These are phyloP conservation scores for Closterium sp. DNA, from an alignment of 139 green algal species.

Conservation along the genomic window DNA sequence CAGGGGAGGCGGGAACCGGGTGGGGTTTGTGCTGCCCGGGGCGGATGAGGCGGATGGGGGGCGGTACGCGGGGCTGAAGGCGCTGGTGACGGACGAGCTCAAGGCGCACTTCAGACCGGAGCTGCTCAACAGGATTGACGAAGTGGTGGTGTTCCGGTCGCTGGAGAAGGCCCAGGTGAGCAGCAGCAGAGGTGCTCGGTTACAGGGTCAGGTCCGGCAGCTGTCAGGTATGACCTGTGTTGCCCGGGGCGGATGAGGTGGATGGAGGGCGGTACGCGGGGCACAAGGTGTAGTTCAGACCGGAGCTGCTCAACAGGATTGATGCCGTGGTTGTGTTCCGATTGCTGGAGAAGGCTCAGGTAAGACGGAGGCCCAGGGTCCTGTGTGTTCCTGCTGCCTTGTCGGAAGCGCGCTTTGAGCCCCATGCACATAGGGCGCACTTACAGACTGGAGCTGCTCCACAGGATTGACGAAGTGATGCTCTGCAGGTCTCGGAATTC, in stretches of 20 bases:
- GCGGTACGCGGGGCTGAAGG: constrained; percentile 62
- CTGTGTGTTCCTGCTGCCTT: too few species aligned
- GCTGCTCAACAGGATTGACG: constrained; percentile 81
- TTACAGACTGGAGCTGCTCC: constrained; percentile 80
- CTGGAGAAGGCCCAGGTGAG: constrained; percentile 95
- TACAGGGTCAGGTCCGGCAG: neutral
- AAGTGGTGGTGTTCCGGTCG: constrained; percentile 97
- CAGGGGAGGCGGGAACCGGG: constrained; percentile 56
- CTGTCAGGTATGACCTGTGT: too few species aligned
- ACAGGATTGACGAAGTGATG: constrained; percentile 84
- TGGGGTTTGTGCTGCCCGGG: constrained; percentile 67
- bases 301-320: constrained; percentile 80
- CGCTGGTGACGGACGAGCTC: constrained; percentile 78
- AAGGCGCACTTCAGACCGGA: constrained; percentile 77
- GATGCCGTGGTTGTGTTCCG: constrained; percentile 95
- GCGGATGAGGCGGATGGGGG: constrained; percentile 49
- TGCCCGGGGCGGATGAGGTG: neutral
- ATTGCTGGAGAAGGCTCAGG: constrained; percentile 86
- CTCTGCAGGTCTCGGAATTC: neutral
- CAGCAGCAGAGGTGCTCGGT: too few species aligned
- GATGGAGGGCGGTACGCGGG: neutral
- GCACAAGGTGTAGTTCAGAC: constrained; percentile 69
- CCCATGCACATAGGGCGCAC: constrained; percentile 55
- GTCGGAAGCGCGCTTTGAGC: neutral
- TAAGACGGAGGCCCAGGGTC: constrained; percentile 58